phyloP scores from a whole-genome alignment of 2,329 filamentous ascomycete species.

The Alternaria arbusti region DNA sequence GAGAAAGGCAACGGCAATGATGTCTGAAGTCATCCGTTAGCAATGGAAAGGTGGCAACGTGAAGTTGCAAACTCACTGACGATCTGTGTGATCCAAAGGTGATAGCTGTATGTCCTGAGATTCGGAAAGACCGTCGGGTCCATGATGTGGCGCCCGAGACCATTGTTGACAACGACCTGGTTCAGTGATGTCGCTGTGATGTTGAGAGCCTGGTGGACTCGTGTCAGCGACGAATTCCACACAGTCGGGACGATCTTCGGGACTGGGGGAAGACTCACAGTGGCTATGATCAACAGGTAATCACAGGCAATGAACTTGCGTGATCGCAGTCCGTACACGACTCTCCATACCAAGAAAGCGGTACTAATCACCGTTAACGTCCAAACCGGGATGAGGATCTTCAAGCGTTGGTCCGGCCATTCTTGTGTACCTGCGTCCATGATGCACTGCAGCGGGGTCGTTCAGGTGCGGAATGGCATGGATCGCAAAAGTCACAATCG shows the following conservation, averaged over 20 bases:
- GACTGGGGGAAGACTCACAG: slow-evolving; percentile 20
- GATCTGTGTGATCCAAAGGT: slow-evolving; percentile 33
- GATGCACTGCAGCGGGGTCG: not conserved
- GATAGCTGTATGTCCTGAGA: slow-evolving; percentile 27
- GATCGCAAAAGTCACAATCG: not conserved
- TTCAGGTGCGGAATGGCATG: not conserved
- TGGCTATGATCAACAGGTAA: slow-evolving; percentile 35
- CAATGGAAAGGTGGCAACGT: not conserved
- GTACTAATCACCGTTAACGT: slow-evolving; percentile 28
- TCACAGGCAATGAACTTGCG: slow-evolving; percentile 33
- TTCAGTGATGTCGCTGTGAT: slow-evolving; percentile 18
- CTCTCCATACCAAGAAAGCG: slow-evolving; percentile 32
- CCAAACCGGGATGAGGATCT: slow-evolving; percentile 28
- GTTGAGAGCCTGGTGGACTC: slow-evolving; percentile 19
- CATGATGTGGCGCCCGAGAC: slow-evolving; percentile 31
- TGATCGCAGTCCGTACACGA: slow-evolving; percentile 26
- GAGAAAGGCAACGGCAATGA: slow-evolving; percentile 36
- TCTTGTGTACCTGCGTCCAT: slow-evolving; percentile 24
- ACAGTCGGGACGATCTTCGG: not conserved
- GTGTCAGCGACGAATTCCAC: slow-evolving; percentile 5
- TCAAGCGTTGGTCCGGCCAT: slow-evolving; percentile 31
- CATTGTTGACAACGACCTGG: slow-evolving; percentile 24
- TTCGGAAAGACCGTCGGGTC: slow-evolving; percentile 27
- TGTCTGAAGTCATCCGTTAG: slow-evolving; percentile 10
- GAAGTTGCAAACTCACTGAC: slow-evolving; percentile 14